phyloP scores from a whole-genome alignment of 1,284 basidiomycete genomes.

The Malassezia sympodialis region DNA sequence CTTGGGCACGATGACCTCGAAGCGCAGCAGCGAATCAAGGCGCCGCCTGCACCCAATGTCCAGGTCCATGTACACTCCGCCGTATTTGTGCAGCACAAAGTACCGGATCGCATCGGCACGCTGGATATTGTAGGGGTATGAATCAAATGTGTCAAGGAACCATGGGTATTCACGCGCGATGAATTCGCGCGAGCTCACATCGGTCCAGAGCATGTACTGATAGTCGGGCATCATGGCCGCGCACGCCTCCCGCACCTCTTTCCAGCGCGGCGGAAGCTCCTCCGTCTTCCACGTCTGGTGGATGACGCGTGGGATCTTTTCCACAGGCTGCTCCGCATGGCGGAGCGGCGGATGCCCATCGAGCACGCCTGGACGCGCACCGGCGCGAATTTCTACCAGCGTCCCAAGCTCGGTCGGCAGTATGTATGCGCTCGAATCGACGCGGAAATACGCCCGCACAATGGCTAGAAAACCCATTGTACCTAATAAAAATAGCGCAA shows the following conservation, averaged over 20 bases:
- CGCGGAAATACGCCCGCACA: constrained; percentile 78
- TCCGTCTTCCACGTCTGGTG: constrained; percentile 98
- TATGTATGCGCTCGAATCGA: constrained; percentile 50
- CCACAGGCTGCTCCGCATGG: constrained; percentile 19
- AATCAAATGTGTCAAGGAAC: constrained; percentile 85
- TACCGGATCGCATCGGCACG: constrained; percentile 96
- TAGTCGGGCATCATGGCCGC: constrained; percentile 62
- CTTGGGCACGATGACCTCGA: constrained; percentile 80
- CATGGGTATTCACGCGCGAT: constrained; percentile 77
- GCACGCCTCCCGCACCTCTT: constrained; percentile 50
- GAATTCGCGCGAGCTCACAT: constrained; percentile 77
- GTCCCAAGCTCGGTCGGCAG: constrained; percentile 38
- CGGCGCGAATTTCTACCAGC: constrained; percentile 35
- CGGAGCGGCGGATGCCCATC: constrained; percentile 12
- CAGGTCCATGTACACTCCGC: constrained; percentile 90
- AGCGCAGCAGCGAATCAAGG: constrained; percentile 74
- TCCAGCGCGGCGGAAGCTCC: constrained; percentile 72
- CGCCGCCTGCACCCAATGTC: constrained; percentile 90
- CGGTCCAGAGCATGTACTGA: constrained; percentile 95
- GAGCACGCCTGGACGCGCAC: constrained; percentile 24
- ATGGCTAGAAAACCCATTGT: constrained; percentile 85
- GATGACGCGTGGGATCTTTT: constrained; percentile 71
- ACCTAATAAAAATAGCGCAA: constrained; percentile 74
- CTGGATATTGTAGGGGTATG: constrained; percentile 86
- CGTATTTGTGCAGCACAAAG: constrained; percentile 84